Evolutionary conservation across 2,329 filamentous ascomycete species (phyloP), one percentile per base, ranked within the genome.

Genomic region (Cercospora sojina): DNA sequence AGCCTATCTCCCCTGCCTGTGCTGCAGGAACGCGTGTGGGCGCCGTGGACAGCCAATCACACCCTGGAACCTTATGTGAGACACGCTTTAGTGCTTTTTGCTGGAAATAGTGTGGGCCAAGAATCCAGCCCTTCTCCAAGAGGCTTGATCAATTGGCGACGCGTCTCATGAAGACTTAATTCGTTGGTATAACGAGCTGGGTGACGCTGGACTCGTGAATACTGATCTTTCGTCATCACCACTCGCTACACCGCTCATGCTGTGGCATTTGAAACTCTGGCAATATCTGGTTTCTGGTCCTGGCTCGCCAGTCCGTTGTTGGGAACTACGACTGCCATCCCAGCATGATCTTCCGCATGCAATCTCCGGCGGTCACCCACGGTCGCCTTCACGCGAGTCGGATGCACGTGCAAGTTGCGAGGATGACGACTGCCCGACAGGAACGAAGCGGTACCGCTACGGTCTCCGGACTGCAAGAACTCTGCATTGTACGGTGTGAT

Each of bases 1-100:
- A 64, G 41, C 51, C 59, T 47, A 35, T 49, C 25, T 35, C 43
- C 51, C 35, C 38, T 56, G 58, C 32, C 58, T 27, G 55, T 63
- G 31, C 65, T 67, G 65, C 65, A 67, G 65, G 65, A 67, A 67
- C 60, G 60, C 64, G 64, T 53, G 25, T 49, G 13, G n/a, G 20
- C 25, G 55, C 53, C 25, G 27, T 5, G 5, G 13, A 16, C 18
- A 32, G 25, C 65, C 65, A 67, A 67, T 67, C 13, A 56, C 13
- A 12, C 25, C 23, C 10, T 32, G 23, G 18, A 43, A 56, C 31
- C 58, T 57, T 56, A 64, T 66, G 64, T 61, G 57, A 60, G 65
- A 67, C 57, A 64, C 29, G n/a, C 27, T 53, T 66, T 66, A 60
- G 64, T 41, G 59, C 61, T 38, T 32, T 35, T 47, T 13, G 25